A percentile compares a stretch with the other conserved stretches of the same genome.
These are phyloP conservation scores for Penicillium herquei DNA, from an alignment of 495 filamentous ascomycete species.

Conservation along the genomic window DNA sequence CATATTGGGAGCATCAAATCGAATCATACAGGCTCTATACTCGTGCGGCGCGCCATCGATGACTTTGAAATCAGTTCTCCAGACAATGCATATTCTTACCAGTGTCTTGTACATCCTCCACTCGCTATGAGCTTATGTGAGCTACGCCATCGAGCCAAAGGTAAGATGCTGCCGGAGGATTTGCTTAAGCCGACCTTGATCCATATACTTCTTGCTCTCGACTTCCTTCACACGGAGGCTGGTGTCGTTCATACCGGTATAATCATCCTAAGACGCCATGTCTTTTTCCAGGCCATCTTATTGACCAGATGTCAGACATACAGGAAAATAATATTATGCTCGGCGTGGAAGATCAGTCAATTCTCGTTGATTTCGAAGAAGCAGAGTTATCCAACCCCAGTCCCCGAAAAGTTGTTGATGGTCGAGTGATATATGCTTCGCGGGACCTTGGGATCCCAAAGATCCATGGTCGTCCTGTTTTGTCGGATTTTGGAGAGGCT, in stretches of 20 bases:
- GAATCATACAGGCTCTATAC: slow-evolving; percentile 15
- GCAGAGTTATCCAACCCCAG: slow-evolving; percentile 21
- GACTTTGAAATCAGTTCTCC: slow-evolving; percentile 21
- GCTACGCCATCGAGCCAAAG: slow-evolving; percentile 6
- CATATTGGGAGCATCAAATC: slow-evolving; percentile 14
- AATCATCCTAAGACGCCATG: not conserved
- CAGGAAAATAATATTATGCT: slow-evolving; percentile 30
- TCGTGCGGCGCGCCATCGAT: slow-evolving; percentile 17
- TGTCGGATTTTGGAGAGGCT: slow-evolving; percentile 33
- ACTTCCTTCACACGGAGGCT: slow-evolving; percentile 30
- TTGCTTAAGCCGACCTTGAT: slow-evolving; percentile 20
- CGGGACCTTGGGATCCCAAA: slow-evolving; percentile 7
- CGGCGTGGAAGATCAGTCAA: slow-evolving; percentile 28
- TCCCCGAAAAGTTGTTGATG: slow-evolving; percentile 16
- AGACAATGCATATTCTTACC: slow-evolving; percentile 14
- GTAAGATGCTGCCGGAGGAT: slow-evolving; percentile 10
- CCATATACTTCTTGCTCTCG: slow-evolving; percentile 33
- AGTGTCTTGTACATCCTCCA: slow-evolving; percentile 32
- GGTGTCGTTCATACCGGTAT: slow-evolving; percentile 43
- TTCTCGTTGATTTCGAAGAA: slow-evolving; percentile 26
- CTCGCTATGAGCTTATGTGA: slow-evolving; percentile 22
- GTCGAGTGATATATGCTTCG: slow-evolving; percentile 25
- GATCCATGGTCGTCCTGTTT: slow-evolving; percentile 14
- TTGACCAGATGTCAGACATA: slow-evolving; percentile 22
- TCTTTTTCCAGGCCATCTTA: not conserved